phyloP scores from a whole-genome alignment of 2,329 filamentous ascomycete species.

The Botryosphaeria agaves region DNA sequence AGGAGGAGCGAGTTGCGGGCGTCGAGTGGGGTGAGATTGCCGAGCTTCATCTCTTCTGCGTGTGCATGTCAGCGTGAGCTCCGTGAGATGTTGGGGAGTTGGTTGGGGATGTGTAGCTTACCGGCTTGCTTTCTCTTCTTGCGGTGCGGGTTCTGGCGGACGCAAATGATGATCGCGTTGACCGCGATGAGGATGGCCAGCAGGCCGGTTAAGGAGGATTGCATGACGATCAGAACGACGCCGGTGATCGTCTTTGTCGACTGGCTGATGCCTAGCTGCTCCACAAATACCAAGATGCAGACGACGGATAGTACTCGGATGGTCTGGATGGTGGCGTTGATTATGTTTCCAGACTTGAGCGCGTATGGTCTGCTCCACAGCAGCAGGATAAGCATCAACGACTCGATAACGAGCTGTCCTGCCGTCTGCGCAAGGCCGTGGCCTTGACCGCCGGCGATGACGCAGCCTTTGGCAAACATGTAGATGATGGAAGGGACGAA shows the following conservation, averaged over 20 bases:
- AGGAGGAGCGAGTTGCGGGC: slow-evolving; percentile 75
- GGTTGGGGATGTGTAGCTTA: slow-evolving; percentile 30
- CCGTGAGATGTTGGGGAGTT: slow-evolving; percentile 1
- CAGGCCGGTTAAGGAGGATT: slow-evolving; percentile 65
- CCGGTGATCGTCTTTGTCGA: slow-evolving; percentile 91
- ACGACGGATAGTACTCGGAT: slow-evolving; percentile 77
- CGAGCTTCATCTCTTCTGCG: slow-evolving; percentile 56
- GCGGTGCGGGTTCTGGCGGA: slow-evolving; percentile 79
- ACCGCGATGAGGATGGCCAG: slow-evolving; percentile 76
- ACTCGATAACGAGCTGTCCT: slow-evolving; percentile 67
- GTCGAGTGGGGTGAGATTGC: slow-evolving; percentile 73
- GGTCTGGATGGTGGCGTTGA: slow-evolving; percentile 83
- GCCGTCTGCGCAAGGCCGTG: slow-evolving; percentile 69
- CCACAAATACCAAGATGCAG: slow-evolving; percentile 84
- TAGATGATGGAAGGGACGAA: slow-evolving; percentile 83
- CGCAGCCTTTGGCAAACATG: slow-evolving; percentile 74
- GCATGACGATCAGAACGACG: slow-evolving; percentile 82
- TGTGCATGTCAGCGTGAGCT: slow-evolving; percentile 11
- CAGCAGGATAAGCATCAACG: slow-evolving; percentile 59
- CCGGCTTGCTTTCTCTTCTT: slow-evolving; percentile 77
- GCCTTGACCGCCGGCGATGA: slow-evolving; percentile 71
- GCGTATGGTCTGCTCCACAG: slow-evolving; percentile 77
- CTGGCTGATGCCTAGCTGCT: slow-evolving; percentile 75
- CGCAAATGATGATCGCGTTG: slow-evolving; percentile 71
- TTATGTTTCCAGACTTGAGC: slow-evolving; percentile 72